A percentile compares a stretch with the other conserved stretches of the same genome.
Conservation (phyloP, 306 rosid genomes). For the Glycyrrhiza uralensis region DNA sequence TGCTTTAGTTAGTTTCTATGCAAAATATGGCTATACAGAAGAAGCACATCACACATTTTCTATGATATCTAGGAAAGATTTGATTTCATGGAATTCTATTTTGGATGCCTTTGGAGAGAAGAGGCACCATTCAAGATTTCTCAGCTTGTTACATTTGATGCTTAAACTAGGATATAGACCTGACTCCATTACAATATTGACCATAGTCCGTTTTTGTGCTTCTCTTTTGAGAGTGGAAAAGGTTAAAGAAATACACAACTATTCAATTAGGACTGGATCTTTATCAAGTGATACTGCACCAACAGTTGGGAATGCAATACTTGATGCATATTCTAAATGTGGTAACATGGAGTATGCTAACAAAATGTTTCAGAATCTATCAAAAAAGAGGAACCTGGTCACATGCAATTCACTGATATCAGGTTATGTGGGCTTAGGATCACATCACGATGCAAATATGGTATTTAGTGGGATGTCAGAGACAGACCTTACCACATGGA, state of each 20-base stretch:
- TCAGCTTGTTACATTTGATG: conserved; percentile 54
- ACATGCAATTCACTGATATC: conserved; percentile 75
- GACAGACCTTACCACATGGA: conserved; percentile 88
- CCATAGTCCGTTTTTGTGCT: conserved; percentile 54
- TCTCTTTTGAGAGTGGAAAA: conserved; percentile 40
- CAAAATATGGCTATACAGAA: conserved; percentile 49
- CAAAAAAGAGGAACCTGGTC: conserved; percentile 51
- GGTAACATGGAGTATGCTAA: conserved; percentile 60
- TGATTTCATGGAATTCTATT: conserved; percentile 95
- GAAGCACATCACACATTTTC: conserved; percentile 54
- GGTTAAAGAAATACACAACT: conserved; percentile 77
- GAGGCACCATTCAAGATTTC: conserved; percentile 42
- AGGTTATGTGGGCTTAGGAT: conserved; percentile 60
- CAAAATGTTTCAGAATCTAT: conserved; percentile 53
- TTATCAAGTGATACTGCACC: conserved; percentile 43
- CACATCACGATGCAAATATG: conserved; percentile 50
- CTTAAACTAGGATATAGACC: conserved; percentile 50
- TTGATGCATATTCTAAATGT: conserved; percentile 90
- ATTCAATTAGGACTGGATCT: conserved; percentile 58
- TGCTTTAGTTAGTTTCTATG: conserved; percentile 74
- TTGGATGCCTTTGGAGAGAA: conserved; percentile 58
- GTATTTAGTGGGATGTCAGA: conserved; percentile 58
- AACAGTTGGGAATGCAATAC: conserved; percentile 66
- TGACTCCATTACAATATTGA: conserved; percentile 60
- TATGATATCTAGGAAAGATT: conserved; percentile 57